Conservation (phyloP, 352 stramenopile species). For the Phytopythium kandeliae region DNA sequence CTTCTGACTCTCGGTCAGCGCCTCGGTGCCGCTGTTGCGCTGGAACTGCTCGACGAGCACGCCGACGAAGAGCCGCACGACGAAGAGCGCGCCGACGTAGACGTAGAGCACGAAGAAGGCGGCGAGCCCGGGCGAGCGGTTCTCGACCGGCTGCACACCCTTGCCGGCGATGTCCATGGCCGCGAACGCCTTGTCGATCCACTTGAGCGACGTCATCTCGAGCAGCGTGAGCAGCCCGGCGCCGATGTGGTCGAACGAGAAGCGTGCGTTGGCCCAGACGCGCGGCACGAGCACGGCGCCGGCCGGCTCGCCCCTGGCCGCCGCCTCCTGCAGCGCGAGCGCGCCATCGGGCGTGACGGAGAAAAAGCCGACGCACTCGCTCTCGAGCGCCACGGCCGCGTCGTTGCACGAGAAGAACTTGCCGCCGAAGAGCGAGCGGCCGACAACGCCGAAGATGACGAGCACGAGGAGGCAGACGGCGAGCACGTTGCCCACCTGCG, state of each 20-base stretch:
- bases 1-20: constrained; percentile 72
- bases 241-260: constrained; percentile 77
- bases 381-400: constrained; percentile 17
- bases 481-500: constrained; percentile 70
- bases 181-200: constrained; percentile 70
- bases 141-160: constrained; percentile 36
- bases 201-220: constrained; percentile 81
- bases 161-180: constrained; percentile 65
- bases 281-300: constrained; percentile 44
- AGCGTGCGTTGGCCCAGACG: constrained; percentile 64
- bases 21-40: constrained; percentile 78
- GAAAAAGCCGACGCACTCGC: constrained; percentile 60
- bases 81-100: constrained; percentile 71
- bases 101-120: constrained; percentile 75
- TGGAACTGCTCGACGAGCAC: constrained; percentile 82
- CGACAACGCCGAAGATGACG: constrained; percentile 71
- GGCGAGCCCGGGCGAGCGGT: constrained; percentile 37
- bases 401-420: constrained; percentile 73
- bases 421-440: constrained; percentile 57
- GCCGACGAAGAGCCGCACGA: constrained; percentile 74
- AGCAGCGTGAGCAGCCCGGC: constrained; percentile 57
- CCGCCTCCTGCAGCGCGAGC: constrained; percentile 41
- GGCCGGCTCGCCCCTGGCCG: constrained; percentile 22
- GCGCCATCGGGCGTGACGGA: constrained; percentile 37
- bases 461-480: constrained; percentile 69